Base-by-base conservation (phyloP, 2,329 filamentous ascomycete genomes). In the Colletotrichum sp. region DNA sequence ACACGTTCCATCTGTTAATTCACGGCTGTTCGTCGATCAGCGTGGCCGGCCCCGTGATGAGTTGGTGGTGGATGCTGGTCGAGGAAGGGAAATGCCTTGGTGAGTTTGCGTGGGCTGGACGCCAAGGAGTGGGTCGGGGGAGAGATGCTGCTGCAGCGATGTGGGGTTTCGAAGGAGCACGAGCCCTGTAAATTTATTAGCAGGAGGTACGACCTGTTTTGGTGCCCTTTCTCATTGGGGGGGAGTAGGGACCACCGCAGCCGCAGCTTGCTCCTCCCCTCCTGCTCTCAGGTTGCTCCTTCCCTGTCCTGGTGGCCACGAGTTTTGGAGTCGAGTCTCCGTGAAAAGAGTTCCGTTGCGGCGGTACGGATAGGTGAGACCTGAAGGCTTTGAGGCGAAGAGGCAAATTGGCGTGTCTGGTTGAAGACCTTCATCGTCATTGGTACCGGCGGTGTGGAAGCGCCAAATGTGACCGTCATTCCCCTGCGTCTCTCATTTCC, bases 121-220 rank as follows among this genome's bases (percentile, higher is more conserved):
- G 72, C 72, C 62, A 58, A 34, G 30, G 39, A 75, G 72, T 62
- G 62, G 72, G 64, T 32, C 69, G 55, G 68, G 36, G 32, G 43
- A 32, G 48, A 16, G 34, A 48, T 30, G 56, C 64, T 64, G 62
- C 56, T 36, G 70, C 73, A 65, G 64, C 70, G 25, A 75, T 68
- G 70, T 73, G 70, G 70, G 70, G 64, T 48, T 64, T 68, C 16
- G 64, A 75, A 64, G 43, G 56, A 75, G 62, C 73, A 75, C 64
- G 56, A 62, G 64, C 73, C 64, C 69, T 68, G 69, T 32, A 56
- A 64, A 64, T 60, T 73, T 64, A 68, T 67, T 65, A 58, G 56
- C 43, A 73, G 70, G 73, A 56, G 70, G 64, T 32, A 68, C 43
- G 64, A 55, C 34, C 10, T 39, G 71, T 73, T 67, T 68, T 68